Base-by-base conservation (phyloP, 1,284 basidiomycete species). In the Chiua sp. region DNA sequence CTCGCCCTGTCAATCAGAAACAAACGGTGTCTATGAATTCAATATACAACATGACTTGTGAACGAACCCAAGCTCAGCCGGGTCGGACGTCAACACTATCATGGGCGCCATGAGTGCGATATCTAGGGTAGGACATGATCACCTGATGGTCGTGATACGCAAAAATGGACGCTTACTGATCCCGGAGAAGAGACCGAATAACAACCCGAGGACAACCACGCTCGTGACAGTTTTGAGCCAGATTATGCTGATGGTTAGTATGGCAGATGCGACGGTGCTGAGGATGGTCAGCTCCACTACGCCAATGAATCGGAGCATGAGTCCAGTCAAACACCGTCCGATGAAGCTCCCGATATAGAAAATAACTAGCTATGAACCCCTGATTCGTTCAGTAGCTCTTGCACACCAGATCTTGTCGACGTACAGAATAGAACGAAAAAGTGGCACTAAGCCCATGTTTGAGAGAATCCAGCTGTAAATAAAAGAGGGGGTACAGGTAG, bases 141-240 rank as follows among this genome's bases (percentile, higher is more conserved):
- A n/a, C 20, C 39, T 11, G 32, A 10, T 12, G 32, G 11, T 32
- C 32, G 11, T 32, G 35, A 37, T 4, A 16, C 5, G 35, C 35
- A 37, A 16, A 37, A 37, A 15, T 7, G 5, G 26, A 26, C 15
- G 16, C 35, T 7, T 16, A 37, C 13, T 37, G 39, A 78, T 75
- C 13, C 83, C 84, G 11, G 78, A 79, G 62, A 85, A 83, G 55
- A 84, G 74, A 0, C 84, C 83, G 58, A 78, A 87, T 18, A 86
- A 64, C 39, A 81, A 62, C 8, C 79, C 78, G 53, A 85, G 82
- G 23, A 75, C 62, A 6, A 82, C 69, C 2, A 80, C 77, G 8
- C 81, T 80, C 1, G 72, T 68, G 28, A 75, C 72, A n/a, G 18
- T 39, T 20, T 73, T 70, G 16, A 83, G 70, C 35, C 73, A 81